Percentiles rank a stretch among this genome's conserved stretches.
phyloP scores from a whole-genome alignment of 495 filamentous ascomycete genomes.

The Neurospora sp. region DNA sequence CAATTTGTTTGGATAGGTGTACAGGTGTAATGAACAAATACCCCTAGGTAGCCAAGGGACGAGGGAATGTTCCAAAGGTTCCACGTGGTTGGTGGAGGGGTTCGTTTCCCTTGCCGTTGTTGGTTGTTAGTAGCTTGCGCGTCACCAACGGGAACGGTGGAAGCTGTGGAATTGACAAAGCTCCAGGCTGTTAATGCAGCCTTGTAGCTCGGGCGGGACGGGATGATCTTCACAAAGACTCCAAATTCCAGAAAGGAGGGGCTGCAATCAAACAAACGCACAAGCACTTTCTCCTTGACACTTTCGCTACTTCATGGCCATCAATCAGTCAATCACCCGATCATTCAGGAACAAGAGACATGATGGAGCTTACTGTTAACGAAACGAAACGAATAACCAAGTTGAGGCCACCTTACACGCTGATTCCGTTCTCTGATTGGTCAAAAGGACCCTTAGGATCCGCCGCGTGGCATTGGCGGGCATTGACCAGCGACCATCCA shows the following conservation, averaged over 20 bases:
- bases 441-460: background rate
- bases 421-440: background rate
- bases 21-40: background rate
- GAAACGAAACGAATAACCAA: background rate
- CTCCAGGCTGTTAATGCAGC: background rate
- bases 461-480: background rate
- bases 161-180: background rate
- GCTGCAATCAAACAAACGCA: background rate
- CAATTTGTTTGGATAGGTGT: background rate
- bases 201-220: background rate
- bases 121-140: background rate
- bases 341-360: background rate
- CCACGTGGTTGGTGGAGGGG: background rate
- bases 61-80: background rate
- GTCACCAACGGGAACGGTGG: background rate
- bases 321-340: background rate
- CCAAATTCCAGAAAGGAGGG: background rate
- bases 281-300: background rate
- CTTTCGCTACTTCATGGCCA: background rate
- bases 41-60: background rate
- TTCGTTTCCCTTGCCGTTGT: background rate
- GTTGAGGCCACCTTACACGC: background rate
- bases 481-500: background rate
- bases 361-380: background rate
- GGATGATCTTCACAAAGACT: background rate